Evolutionary conservation across 805 yeast species (phyloP).

Genomic region (Wickerhamiella allomyrinae): DNA sequence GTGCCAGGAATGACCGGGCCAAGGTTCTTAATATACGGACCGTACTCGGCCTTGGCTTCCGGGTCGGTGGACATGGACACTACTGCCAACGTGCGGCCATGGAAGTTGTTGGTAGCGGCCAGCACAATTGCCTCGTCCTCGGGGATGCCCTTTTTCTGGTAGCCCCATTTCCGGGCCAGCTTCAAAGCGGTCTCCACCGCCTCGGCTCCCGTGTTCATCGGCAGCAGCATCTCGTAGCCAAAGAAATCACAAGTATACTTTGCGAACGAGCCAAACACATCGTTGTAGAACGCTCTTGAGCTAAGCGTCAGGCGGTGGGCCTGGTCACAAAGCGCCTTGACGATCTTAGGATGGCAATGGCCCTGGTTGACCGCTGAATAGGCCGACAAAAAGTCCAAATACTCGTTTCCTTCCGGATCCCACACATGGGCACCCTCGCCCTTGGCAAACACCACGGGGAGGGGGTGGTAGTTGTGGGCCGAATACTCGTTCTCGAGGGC

Average conservation of each 20-base stretch:
- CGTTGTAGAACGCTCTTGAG: slow-evolving; percentile 86
- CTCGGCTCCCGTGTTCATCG: slow-evolving; percentile 98
- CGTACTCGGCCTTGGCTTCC: slow-evolving; percentile 76
- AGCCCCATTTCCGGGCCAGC: slow-evolving; percentile 96
- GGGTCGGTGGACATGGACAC: slow-evolving; percentile 95
- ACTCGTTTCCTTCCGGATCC: slow-evolving; percentile 96
- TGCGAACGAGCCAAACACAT: slow-evolving; percentile 74
- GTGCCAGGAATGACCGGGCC: slow-evolving; percentile 80
- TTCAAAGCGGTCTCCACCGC: slow-evolving; percentile 94
- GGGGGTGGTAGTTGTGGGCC: slow-evolving; percentile 94
- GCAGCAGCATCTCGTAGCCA: slow-evolving; percentile 82
- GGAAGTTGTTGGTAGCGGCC: slow-evolving; percentile 84
- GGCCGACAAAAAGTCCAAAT: slow-evolving; percentile 83
- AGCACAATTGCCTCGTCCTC: slow-evolving; percentile 73
- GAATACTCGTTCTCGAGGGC: slow-evolving; percentile 66
- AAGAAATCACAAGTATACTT: slow-evolving; percentile 80
- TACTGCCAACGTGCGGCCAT: slow-evolving; percentile 90
- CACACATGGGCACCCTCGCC: slow-evolving; percentile 89
- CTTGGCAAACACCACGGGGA: slow-evolving; percentile 82
- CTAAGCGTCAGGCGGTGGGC: slow-evolving; percentile 72
- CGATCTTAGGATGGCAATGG: slow-evolving; percentile 90
- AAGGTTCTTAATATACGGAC: slow-evolving; percentile 74
- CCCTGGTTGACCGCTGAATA: slow-evolving; percentile 98
- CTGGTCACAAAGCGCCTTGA: slow-evolving; percentile 73
- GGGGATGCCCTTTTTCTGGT: slow-evolving; percentile 70